Percentiles rank a stretch among this genome's conserved stretches.
phyloP scores from a whole-genome alignment of 2,329 filamentous ascomycete genomes.

The Blastomyces gilchristii region DNA sequence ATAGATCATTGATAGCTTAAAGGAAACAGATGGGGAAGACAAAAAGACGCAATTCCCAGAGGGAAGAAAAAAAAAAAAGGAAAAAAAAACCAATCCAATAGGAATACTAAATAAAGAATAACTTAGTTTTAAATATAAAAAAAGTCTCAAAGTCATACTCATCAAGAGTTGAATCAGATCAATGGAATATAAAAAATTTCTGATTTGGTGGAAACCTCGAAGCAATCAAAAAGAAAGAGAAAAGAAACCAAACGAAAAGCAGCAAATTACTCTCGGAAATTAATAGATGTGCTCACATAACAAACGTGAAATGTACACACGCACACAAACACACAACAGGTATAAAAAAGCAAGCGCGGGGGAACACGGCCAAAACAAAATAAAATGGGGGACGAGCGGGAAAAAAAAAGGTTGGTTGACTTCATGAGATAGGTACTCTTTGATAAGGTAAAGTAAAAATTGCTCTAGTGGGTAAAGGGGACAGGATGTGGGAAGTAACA shows the following conservation, averaged over 20 bases:
- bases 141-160: not conserved
- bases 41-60: no score
- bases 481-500: not conserved
- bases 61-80: not conserved
- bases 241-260: not conserved
- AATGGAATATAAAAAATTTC: not conserved
- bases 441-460: not conserved
- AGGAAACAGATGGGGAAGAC: not conserved
- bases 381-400: not conserved
- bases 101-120: not conserved
- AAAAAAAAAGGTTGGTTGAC: not conserved
- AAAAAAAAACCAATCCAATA: not conserved
- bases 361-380: not conserved
- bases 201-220: not conserved
- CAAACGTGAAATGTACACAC: conserved; percentile 2
- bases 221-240: not conserved
- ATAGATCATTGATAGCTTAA: not conserved
- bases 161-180: not conserved
- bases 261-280: not conserved
- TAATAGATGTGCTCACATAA: conserved; percentile 3
- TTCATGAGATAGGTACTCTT: not conserved
- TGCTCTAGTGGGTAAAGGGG: not conserved
- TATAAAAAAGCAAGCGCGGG: not conserved
- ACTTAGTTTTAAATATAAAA: not conserved
- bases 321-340: not conserved